A percentile compares a stretch with the other conserved stretches of the same genome.
Evolutionary conservation across 805 yeast genomes (phyloP).

Genomic region (Priceomyces castillae): DNA sequence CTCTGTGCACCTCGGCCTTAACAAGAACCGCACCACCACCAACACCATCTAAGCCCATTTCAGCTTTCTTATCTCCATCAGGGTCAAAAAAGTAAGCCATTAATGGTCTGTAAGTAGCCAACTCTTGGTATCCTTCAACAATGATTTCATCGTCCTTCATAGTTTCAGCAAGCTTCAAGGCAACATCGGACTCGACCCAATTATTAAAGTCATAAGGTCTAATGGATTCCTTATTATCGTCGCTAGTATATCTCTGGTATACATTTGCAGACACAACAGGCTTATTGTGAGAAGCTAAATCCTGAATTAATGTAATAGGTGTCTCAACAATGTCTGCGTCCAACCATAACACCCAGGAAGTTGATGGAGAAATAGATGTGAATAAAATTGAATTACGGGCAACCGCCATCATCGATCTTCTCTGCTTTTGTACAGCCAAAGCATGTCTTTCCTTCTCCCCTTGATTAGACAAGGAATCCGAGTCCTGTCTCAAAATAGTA

Average conservation of each 20-base stretch:
- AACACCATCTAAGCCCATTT: slow-evolving; percentile 91
- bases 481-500: slow-evolving; percentile 88
- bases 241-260: slow-evolving; percentile 74
- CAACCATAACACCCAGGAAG: slow-evolving; percentile 95
- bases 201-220: slow-evolving; percentile 95
- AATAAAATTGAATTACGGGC: slow-evolving; percentile 90
- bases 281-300: slow-evolving; percentile 78
- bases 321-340: slow-evolving; percentile 94
- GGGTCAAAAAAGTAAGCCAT: slow-evolving; percentile 87
- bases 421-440: slow-evolving; percentile 75
- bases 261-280: slow-evolving; percentile 92
- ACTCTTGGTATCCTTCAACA: slow-evolving; percentile 90
- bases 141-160: slow-evolving; percentile 87
- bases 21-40: slow-evolving; percentile 97
- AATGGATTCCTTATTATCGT: slow-evolving; percentile 51
- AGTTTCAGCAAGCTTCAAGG: slow-evolving; percentile 65
- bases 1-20: slow-evolving; percentile 96
- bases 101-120: slow-evolving; percentile 90
- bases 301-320: slow-evolving; percentile 80
- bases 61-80: slow-evolving; percentile 58
- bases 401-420: slow-evolving; percentile 88
- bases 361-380: slow-evolving; percentile 83
- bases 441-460: slow-evolving; percentile 90
- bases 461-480: slow-evolving; percentile 71
- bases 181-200: slow-evolving; percentile 87